Evolutionary conservation across 208 protist genomes (phyloP).

Genomic region (Trypanosoma congolense): DNA sequence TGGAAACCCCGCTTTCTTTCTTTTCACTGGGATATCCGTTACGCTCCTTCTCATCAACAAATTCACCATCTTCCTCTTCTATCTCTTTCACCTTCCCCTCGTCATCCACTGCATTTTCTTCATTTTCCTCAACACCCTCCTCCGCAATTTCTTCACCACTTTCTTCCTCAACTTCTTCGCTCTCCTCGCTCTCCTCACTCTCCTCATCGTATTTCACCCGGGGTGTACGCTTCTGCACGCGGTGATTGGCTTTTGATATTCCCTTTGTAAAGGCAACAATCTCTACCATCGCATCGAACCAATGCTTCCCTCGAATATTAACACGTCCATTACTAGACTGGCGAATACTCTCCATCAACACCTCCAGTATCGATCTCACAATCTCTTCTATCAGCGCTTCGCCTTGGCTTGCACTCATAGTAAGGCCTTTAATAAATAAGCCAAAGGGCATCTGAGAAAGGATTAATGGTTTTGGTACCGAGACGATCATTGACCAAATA

Average conservation of each 20-base stretch:
- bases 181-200: slow-evolving; percentile 19
- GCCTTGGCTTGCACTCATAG: slow-evolving; percentile 45
- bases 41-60: slow-evolving; percentile 5
- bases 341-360: slow-evolving; percentile 47
- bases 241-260: slow-evolving; percentile 32
- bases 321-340: slow-evolving; percentile 45
- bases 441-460: slow-evolving; percentile 79
- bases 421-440: slow-evolving; percentile 64
- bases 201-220: slow-evolving; percentile 17
- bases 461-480: slow-evolving; percentile 46
- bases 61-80: slow-evolving; percentile 1
- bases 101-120: slow-evolving; percentile 18
- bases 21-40: slow-evolving; percentile 1
- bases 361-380: slow-evolving; percentile 44
- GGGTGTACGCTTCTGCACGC: slow-evolving; percentile 15
- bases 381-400: slow-evolving; percentile 87
- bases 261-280: slow-evolving; percentile 71
- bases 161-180: slow-evolving; percentile 9
- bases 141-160: slow-evolving; percentile 23
- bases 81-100: slow-evolving; percentile 17
- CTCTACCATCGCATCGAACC: slow-evolving; percentile 76
- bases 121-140: slow-evolving; percentile 13
- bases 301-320: slow-evolving; percentile 56
- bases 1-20: slow-evolving; percentile 5
- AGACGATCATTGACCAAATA: slow-evolving; percentile 73